Conservation (phyloP, 306 rosid genomes). For the Aeschynomene evenia region DNA sequence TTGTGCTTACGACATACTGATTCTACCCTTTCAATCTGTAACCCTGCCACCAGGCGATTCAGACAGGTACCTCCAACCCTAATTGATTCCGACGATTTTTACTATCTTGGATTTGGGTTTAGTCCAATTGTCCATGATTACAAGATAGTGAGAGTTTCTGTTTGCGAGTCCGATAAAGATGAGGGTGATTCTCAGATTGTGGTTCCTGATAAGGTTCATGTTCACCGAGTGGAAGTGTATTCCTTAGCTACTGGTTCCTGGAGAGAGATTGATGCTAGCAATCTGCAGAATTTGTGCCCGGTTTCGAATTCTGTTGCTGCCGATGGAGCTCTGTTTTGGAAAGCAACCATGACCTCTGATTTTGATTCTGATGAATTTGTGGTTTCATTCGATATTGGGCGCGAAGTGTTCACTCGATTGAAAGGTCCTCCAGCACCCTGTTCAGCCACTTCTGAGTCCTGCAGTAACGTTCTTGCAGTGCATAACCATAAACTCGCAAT, state of each 20-base stretch:
- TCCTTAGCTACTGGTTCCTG: slow-evolving; percentile 8
- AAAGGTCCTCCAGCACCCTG: background rate
- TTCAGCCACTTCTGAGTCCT: background rate
- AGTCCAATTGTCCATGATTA: slow-evolving; percentile 14
- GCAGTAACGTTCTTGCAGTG: background rate
- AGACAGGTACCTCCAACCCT: background rate
- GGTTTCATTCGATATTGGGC: slow-evolving; percentile 8
- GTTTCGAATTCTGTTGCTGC: background rate
- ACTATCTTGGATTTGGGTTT: slow-evolving; percentile 21
- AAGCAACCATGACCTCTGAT: background rate
- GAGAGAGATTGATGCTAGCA: slow-evolving; percentile 4
- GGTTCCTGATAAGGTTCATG: background rate
- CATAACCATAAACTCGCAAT: background rate
- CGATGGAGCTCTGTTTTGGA: slow-evolving; percentile 20
- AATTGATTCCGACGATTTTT: background rate
- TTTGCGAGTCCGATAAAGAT: background rate
- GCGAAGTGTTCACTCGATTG: background rate
- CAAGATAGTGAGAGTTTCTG: slow-evolving; percentile 10
- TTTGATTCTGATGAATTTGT: background rate
- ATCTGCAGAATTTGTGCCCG: background rate
- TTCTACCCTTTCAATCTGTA: background rate
- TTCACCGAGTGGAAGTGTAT: background rate
- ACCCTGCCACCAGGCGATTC: slow-evolving; percentile 9
- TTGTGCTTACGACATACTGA: background rate
- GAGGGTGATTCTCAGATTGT: background rate